phyloP scores from a whole-genome alignment of 306 rosid genomes.

The Fragaria vesca region DNA sequence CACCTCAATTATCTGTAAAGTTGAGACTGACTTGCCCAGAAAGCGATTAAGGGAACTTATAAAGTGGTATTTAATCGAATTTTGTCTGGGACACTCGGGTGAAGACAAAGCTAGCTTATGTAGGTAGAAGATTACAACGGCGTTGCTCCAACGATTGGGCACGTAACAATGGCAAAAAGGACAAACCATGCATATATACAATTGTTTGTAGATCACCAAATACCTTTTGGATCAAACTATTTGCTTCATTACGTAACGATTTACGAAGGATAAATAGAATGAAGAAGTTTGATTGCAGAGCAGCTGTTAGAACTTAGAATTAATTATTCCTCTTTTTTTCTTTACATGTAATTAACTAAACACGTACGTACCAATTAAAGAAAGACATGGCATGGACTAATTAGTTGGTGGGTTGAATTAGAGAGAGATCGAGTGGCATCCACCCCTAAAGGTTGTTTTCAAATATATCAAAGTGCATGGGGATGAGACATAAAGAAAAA shows the following conservation, averaged over 20 bases:
- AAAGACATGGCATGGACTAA: background rate
- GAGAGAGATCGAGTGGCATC: background rate
- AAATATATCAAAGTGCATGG: background rate
- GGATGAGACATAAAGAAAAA: background rate
- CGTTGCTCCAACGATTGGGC: background rate
- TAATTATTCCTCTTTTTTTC: too few species aligned
- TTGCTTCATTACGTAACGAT: background rate
- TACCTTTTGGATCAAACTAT: background rate
- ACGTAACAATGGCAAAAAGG: background rate
- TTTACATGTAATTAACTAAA: background rate
- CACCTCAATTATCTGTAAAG: background rate
- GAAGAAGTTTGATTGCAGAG: background rate
- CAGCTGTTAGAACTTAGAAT: background rate
- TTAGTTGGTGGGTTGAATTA: background rate
- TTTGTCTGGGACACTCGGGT: background rate
- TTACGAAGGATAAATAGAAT: background rate
- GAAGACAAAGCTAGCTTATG: background rate
- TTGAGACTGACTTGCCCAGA: background rate
- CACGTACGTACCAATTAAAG: background rate
- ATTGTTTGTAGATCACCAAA: background rate
- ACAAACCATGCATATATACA: background rate
- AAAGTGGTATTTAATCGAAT: background rate
- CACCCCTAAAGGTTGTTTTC: conserved; percentile 2
- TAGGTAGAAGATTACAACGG: background rate
- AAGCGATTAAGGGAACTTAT: background rate